phyloP scores from a whole-genome alignment of 805 yeast species.

The Suhomyces xylopsoci region DNA sequence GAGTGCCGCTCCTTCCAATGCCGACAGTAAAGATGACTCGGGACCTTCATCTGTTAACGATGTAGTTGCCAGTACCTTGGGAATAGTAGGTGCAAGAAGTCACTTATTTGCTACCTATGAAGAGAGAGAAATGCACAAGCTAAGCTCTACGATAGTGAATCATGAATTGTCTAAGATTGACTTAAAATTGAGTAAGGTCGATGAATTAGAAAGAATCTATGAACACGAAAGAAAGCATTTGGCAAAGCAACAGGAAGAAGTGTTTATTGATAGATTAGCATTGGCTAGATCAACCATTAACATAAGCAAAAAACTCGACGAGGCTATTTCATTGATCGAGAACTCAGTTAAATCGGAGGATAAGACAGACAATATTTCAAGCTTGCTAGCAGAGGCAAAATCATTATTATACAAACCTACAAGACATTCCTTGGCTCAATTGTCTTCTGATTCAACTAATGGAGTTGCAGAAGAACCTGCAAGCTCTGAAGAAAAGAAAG shows the following conservation, averaged over 20 bases:
- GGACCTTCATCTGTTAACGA: constrained; percentile 38
- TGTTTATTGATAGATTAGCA: constrained; percentile 64
- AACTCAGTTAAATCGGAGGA: constrained; percentile 4
- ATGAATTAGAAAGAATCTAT: constrained; percentile 59
- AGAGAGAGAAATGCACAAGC: constrained; percentile 69
- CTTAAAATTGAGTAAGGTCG: constrained; percentile 56
- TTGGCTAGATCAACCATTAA: constrained; percentile 56
- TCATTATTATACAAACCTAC: constrained; percentile 33
- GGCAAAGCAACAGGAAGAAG: constrained; percentile 61
- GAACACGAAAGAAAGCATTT: constrained; percentile 62
- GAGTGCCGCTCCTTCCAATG: constrained; percentile 7
- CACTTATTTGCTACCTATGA: constrained; percentile 77
- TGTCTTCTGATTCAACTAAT: constrained; percentile 7
- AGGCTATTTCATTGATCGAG: constrained; percentile 22
- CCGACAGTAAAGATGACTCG: constrained; percentile 2
- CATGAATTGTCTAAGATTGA: constrained; percentile 63
- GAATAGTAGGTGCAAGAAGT: constrained; percentile 73
- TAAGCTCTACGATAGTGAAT: constrained; percentile 56
- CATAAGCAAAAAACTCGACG: constrained; percentile 47
- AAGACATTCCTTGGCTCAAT: constrained; percentile 21
- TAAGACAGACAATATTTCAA: constrained; percentile 8
- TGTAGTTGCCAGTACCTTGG: constrained; percentile 68
- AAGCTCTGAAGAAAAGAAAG: constrained; percentile 9
- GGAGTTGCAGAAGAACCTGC: constrained; percentile 5
- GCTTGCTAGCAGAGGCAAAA: constrained; percentile 30